phyloP scores from a whole-genome alignment of 352 stramenopile species.

The Phytophthora hibernalis region DNA sequence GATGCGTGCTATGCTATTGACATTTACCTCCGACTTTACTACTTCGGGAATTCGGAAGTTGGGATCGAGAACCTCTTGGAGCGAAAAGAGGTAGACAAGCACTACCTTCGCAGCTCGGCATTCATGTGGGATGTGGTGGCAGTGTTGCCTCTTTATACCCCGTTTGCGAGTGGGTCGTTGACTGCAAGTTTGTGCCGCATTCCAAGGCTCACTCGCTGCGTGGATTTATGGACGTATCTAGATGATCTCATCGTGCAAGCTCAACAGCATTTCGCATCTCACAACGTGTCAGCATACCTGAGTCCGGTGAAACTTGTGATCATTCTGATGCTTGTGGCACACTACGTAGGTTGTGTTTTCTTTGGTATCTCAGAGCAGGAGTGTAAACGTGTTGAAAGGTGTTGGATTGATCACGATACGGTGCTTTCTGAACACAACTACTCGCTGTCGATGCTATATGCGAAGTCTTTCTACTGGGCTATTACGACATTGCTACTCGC shows the following conservation, averaged over 20 bases:
- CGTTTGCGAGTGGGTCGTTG: slow-evolving; percentile 28
- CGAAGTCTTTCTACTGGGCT: slow-evolving; percentile 78
- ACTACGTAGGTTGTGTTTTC: slow-evolving; percentile 75
- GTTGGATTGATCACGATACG: slow-evolving; percentile 72
- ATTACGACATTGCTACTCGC: slow-evolving; percentile 71
- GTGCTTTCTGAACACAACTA: slow-evolving; percentile 67
- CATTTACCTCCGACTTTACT: slow-evolving; percentile 77
- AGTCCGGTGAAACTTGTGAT: slow-evolving; percentile 75
- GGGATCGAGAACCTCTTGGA: slow-evolving; percentile 54
- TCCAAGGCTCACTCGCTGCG: slow-evolving; percentile 58
- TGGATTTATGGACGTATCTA: slow-evolving; percentile 62
- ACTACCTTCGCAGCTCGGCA: slow-evolving; percentile 48
- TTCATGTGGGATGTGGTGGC: slow-evolving; percentile 64
- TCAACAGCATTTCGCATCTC: slow-evolving; percentile 68
- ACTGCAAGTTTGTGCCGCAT: slow-evolving; percentile 57
- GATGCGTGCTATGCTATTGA: slow-evolving; percentile 62
- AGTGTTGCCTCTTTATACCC: slow-evolving; percentile 61
- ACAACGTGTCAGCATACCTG: slow-evolving; percentile 74
- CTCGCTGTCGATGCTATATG: slow-evolving; percentile 55
- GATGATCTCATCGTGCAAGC: slow-evolving; percentile 72
- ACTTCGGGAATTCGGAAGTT: slow-evolving; percentile 59
- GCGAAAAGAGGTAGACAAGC: slow-evolving; percentile 36
- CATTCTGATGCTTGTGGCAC: slow-evolving; percentile 62
- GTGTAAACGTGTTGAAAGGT: slow-evolving; percentile 44
- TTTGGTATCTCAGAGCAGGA: slow-evolving; percentile 75